Evolutionary conservation across 169 alveolate genomes (phyloP), one percentile per base, ranked within the genome.

Genomic region (Cryptosporidium sp.): DNA sequence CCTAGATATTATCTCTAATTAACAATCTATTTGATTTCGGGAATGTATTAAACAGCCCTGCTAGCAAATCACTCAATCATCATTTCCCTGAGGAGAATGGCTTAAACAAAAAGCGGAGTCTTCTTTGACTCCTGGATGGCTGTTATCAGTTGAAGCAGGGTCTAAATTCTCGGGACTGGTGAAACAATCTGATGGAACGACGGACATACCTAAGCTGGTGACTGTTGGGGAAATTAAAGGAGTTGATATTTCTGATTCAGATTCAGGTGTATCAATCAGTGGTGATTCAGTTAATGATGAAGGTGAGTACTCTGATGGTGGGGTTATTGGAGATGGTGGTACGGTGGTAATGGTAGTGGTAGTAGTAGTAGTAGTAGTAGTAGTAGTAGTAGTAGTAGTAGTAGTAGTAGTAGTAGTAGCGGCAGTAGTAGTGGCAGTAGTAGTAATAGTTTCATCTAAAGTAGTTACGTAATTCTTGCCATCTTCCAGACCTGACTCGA

Each of bases 271-370:
- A 6, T 73, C 71, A 0, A 73, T 8, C 3, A 73, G 45, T 9
- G 86, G 86, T 18, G 86, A 73, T 55, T 73, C 86, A 3, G 70
- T 3, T 14, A 33, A n/a, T 33, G 86, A 70, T 1, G 85, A 71
- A 5, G 70, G 58, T 26, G 48, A 37, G 29, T 29, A 12, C 5
- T 21, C 33, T 4, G n/a, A n/a, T 5, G 70, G 3, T 50, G 23
- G 51, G 26, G 45, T 23, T 45, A 2, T 69, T 0, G 65, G 58
- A 69, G 62, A 26, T 5, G 18, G 9, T 16, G 68, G 9, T 10
- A 23, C 33, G 6, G 45, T 58, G 16, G 68, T 45, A 23, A 37
- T 31, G 50, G 33, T 21, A 26, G 85, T 71, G 23, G 85, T 71
- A n/a, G 85, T 71, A 31, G 85, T 48, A 3, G 50, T 68, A 39